Conservation (phyloP, 805 yeast genomes). For the Hanseniaspora hatyaiensis region DNA sequence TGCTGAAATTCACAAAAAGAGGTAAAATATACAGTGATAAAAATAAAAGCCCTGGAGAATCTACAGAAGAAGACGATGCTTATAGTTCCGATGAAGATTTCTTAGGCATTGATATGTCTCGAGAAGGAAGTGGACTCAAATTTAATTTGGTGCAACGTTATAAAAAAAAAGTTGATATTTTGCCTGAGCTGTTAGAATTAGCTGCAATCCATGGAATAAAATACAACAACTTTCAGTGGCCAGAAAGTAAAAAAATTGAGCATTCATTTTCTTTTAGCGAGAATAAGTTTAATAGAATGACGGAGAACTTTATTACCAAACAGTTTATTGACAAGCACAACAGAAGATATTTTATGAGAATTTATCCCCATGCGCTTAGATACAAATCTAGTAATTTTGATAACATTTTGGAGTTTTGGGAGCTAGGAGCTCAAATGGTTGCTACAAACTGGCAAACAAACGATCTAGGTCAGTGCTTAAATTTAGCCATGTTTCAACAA, state of each 20-base stretch:
- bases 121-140: constrained; percentile 24
- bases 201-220: constrained; percentile 51
- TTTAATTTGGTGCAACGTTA: constrained; percentile 9
- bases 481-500: constrained; percentile 65
- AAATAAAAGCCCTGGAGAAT: too few species aligned
- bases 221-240: constrained; percentile 70
- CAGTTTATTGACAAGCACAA: constrained; percentile 66
- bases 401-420: constrained; percentile 69
- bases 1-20: constrained; percentile 67
- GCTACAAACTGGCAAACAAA: constrained; percentile 95
- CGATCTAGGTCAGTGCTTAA: constrained; percentile 80
- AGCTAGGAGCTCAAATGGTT: constrained; percentile 79
- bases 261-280: constrained; percentile 87
- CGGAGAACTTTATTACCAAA: constrained; percentile 46
- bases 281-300: constrained; percentile 48
- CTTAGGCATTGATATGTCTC: constrained; percentile 29
- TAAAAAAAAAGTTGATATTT: constrained; percentile 21
- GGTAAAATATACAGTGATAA: constrained; percentile 24
- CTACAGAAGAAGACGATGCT: constrained; percentile 29
- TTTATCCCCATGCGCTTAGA: constrained; percentile 75
- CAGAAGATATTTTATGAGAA: constrained; percentile 58
- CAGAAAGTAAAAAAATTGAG: constrained; percentile 67
- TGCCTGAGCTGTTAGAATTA: constrained; percentile 22
- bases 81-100: constrained; percentile 12
- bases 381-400: constrained; percentile 69